phyloP scores from a whole-genome alignment of 805 yeast genomes.

The Lachancea cidri region DNA sequence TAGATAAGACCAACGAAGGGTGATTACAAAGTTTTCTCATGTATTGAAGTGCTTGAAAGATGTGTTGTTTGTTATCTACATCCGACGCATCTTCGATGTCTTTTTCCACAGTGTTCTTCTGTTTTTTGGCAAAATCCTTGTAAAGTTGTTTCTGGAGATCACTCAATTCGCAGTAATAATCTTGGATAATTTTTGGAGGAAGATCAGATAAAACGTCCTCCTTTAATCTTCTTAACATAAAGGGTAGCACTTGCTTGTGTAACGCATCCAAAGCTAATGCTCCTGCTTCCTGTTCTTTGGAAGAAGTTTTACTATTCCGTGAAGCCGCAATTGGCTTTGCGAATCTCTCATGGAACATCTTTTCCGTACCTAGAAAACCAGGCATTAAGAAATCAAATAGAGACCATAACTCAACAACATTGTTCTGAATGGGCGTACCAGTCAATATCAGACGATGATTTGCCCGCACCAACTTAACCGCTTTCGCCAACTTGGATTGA shows the following conservation, averaged over 20 bases:
- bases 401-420: conserved; percentile 96
- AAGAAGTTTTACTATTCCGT: conserved; percentile 78
- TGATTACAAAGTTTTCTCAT: conserved; percentile 97
- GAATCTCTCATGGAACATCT: conserved; percentile 87
- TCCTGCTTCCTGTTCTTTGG: conserved; percentile 95
- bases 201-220: conserved; percentile 93
- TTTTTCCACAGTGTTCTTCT: conserved; percentile 62
- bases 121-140: conserved; percentile 83
- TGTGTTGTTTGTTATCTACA: conserved; percentile 70
- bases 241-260: conserved; percentile 95
- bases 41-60: conserved; percentile 95
- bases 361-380: conserved; percentile 94
- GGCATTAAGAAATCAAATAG: conserved; percentile 98
- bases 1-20: conserved; percentile 82
- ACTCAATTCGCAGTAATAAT: conserved; percentile 93
- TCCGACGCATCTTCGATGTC: conserved; percentile 50
- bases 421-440: conserved; percentile 98
- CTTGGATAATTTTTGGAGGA: conserved; percentile 98
- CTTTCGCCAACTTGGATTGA: conserved; percentile 76
- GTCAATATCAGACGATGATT: conserved; percentile 88
- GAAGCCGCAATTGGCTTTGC: conserved; percentile 98
- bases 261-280: conserved; percentile 92
- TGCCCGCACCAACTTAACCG: conserved; percentile 77
- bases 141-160: conserved; percentile 84
- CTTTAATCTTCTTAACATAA: conserved; percentile 90